Evolutionary conservation across 139 green algal species (phyloP).

Genomic region (Mychonastes homosphaera): DNA sequence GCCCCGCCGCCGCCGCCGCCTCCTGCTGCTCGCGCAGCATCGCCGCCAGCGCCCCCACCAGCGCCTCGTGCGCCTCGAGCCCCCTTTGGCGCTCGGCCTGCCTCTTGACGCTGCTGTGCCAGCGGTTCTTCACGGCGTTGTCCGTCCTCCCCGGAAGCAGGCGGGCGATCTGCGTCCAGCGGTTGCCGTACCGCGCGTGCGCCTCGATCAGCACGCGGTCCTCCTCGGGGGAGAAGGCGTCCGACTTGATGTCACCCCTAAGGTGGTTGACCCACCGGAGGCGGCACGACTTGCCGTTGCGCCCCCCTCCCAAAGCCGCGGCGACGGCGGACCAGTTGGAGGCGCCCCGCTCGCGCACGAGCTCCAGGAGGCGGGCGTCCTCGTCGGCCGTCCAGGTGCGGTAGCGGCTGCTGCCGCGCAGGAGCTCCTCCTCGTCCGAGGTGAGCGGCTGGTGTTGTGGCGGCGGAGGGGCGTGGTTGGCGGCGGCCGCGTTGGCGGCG

Average conservation of each 20-base stretch:
- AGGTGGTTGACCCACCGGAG: constrained; percentile 42
- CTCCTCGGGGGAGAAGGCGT: constrained; percentile 25
- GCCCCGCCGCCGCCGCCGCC: too few relatives aligned
- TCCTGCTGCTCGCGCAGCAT: too few relatives aligned
- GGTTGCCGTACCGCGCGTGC: constrained; percentile 31
- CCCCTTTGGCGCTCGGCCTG: constrained; percentile 16
- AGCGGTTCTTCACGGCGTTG: constrained; percentile 50
- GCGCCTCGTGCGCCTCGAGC: constrained; percentile 5
- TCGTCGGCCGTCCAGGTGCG: constrained; percentile 20
- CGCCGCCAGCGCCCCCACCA: constrained; percentile 10
- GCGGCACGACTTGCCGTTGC: constrained; percentile 34
- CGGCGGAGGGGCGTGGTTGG: too few relatives aligned
- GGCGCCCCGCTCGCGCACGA: constrained; percentile 45
- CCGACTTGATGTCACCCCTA: constrained; percentile 26
- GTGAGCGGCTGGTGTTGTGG: too few relatives aligned
- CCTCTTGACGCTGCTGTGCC: constrained; percentile 41
- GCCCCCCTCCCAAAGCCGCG: constrained; percentile 26
- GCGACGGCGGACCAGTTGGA: constrained; percentile 47
- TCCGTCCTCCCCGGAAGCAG: constrained; percentile 44
- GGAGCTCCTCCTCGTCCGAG: neutral
- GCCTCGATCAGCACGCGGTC: constrained; percentile 24
- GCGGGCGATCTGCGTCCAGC: constrained; percentile 47
- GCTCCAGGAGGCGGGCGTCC: constrained; percentile 38
- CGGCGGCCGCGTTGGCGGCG: too few relatives aligned
- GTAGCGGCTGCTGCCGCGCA: neutral